phyloP scores from a whole-genome alignment of 2,329 filamentous ascomycete genomes.

The Colletotrichum sp. region DNA sequence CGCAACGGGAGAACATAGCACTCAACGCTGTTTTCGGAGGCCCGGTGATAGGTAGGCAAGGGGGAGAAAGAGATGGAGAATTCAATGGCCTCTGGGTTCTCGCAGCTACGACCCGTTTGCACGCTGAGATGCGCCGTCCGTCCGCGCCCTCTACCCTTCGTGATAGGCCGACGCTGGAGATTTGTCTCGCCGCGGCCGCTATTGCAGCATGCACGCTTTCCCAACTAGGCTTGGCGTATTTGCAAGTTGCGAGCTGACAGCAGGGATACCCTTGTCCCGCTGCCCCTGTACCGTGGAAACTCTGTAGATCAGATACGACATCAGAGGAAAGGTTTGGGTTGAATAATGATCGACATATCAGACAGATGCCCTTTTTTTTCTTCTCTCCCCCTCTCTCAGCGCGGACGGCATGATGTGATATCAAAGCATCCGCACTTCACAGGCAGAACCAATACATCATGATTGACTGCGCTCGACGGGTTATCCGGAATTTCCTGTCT shows the following conservation, averaged over 20 bases:
- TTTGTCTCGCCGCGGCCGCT: background rate
- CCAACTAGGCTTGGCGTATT: background rate
- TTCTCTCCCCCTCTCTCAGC: background rate
- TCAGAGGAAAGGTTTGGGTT: background rate
- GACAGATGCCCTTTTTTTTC: background rate
- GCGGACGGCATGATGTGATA: background rate
- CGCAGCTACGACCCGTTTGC: background rate
- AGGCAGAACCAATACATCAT: background rate
- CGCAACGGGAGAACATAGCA: background rate
- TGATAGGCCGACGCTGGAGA: background rate
- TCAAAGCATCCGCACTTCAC: background rate
- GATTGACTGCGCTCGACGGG: background rate
- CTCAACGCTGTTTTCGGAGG: background rate
- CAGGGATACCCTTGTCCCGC: background rate
- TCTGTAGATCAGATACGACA: conserved; percentile 3
- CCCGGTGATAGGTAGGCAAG: conserved; percentile 3
- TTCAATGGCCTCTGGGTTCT: background rate
- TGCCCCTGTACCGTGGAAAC: background rate
- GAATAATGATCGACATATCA: conserved; percentile 1
- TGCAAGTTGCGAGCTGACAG: background rate
- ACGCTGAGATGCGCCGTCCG: background rate
- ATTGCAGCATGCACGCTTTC: background rate
- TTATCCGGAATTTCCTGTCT: background rate
- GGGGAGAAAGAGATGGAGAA: background rate
- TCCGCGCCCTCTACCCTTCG: background rate